Conservation (phyloP, 805 yeast genomes). For the Pichia rugopelliculosa region DNA sequence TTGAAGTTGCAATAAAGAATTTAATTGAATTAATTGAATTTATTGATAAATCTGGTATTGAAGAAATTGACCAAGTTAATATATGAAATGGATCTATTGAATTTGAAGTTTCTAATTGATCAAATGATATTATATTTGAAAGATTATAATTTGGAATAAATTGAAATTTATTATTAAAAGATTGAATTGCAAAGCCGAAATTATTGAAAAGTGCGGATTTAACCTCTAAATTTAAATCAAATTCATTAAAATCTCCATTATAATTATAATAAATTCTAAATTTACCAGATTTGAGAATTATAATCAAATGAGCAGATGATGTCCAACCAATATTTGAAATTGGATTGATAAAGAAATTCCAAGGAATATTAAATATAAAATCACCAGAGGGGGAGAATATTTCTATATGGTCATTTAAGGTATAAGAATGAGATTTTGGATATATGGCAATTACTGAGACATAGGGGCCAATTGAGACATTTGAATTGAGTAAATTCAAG, state of each 20-base stretch:
- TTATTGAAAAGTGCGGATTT: slow-evolving; percentile 30
- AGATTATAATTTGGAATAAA: slow-evolving; percentile 17
- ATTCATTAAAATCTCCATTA: slow-evolving; percentile 58
- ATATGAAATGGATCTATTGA: slow-evolving; percentile 22
- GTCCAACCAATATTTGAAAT: slow-evolving; percentile 51
- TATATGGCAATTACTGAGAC: slow-evolving; percentile 52
- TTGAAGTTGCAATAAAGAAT: slow-evolving; percentile 1
- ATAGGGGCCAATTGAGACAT: slow-evolving; percentile 42
- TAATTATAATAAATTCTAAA: slow-evolving; percentile 58
- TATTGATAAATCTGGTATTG: background rate
- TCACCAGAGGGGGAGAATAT: slow-evolving; percentile 32
- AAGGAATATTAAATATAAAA: slow-evolving; percentile 26
- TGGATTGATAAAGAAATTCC: slow-evolving; percentile 41
- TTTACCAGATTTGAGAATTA: slow-evolving; percentile 45
- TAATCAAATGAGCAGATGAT: slow-evolving; percentile 44
- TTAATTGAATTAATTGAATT: background rate
- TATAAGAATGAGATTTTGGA: slow-evolving; percentile 20
- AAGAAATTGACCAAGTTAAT: background rate
- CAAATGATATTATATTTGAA: background rate
- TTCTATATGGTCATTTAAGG: slow-evolving; percentile 15
- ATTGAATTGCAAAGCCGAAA: slow-evolving; percentile 37
- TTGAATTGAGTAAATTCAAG: slow-evolving; percentile 26
- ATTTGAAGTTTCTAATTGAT: slow-evolving; percentile 13
- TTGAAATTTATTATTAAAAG: slow-evolving; percentile 35
- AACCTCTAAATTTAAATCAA: slow-evolving; percentile 21